Evolutionary conservation across 2,329 filamentous ascomycete species (phyloP).

Genomic region (Penicillium frequentans): DNA sequence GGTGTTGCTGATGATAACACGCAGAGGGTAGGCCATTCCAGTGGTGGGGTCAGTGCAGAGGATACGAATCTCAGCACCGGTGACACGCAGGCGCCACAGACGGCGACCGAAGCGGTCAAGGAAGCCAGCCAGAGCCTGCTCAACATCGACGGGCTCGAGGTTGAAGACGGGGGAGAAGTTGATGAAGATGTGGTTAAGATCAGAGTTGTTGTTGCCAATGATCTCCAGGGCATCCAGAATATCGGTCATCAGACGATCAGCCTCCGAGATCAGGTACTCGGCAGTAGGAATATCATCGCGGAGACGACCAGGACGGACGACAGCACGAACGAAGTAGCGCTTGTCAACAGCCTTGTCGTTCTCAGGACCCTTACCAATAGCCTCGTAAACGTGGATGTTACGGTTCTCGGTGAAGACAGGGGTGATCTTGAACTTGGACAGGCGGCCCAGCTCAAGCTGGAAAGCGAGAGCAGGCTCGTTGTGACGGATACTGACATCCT

Average conservation of each 20-base stretch:
- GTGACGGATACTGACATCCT: conserved; percentile 96
- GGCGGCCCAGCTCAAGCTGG: conserved; percentile 92
- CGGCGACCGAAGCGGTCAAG: conserved; percentile 93
- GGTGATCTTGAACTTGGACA: conserved; percentile 97
- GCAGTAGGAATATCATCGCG: conserved; percentile 98
- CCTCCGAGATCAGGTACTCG: conserved; percentile 96
- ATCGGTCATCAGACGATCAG: conserved; percentile 93
- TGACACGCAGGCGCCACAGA: conserved; percentile 93
- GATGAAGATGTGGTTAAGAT: conserved; percentile 99
- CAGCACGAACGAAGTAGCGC: conserved; percentile 96
- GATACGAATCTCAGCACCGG: conserved; percentile 96
- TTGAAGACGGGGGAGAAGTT: conserved; percentile 98
- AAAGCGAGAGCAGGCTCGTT: conserved; percentile 95
- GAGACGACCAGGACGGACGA: conserved; percentile 89
- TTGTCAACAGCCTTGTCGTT: conserved; percentile 71
- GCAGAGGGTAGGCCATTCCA: conserved; percentile 83
- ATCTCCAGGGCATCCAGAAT: conserved; percentile 98
- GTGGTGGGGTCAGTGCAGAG: conserved; percentile 90
- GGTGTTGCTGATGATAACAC: conserved; percentile 96
- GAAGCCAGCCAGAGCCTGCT: conserved; percentile 91
- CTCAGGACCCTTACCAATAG: conserved; percentile 88
- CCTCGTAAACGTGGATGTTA: conserved; percentile 98
- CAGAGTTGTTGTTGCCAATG: conserved; percentile 97
- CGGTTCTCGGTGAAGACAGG: conserved; percentile 99
- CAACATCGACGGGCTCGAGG: conserved; percentile 82